A percentile compares a stretch with the other conserved stretches of the same genome.
phyloP scores from a whole-genome alignment of 2,329 filamentous ascomycete species.

The Uncinocarpus reesii region DNA sequence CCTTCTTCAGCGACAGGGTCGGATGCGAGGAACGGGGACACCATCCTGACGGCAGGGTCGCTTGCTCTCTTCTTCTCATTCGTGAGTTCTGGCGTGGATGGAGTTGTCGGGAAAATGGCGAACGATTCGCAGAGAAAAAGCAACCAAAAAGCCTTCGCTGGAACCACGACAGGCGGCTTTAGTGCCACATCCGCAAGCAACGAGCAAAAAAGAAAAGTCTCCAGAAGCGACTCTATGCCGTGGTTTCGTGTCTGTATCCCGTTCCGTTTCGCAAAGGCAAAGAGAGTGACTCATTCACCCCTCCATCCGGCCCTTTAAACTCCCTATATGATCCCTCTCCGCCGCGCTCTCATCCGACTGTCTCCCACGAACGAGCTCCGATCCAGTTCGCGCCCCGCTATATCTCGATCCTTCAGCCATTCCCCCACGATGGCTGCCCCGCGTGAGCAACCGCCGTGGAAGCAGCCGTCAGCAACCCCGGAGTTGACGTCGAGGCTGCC shows the following conservation, averaged over 20 bases:
- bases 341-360: background rate
- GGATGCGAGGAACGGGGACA: slow-evolving; percentile 71
- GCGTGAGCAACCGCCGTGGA: slow-evolving; percentile 40
- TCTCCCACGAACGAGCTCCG: slow-evolving; percentile 2
- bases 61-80: background rate
- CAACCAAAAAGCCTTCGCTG: slow-evolving; percentile 1
- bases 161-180: background rate
- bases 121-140: too few species aligned
- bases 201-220: background rate
- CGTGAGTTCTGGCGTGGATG: background rate
- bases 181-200: slow-evolving; percentile 2
- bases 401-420: slow-evolving; percentile 7
- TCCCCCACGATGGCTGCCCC: slow-evolving; percentile 17
- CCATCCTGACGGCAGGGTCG: slow-evolving; percentile 21
- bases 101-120: too few species aligned
- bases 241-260: background rate
- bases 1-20: slow-evolving; percentile 52
- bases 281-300: slow-evolving; percentile 8
- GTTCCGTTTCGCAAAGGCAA: background rate
- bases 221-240: background rate
- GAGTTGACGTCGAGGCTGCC: slow-evolving; percentile 33
- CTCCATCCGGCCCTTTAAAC: background rate
- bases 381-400: slow-evolving; percentile 1
- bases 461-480: slow-evolving; percentile 28
- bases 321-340: slow-evolving; percentile 6